A percentile compares a stretch with the other conserved stretches of the same genome.
Conservation (phyloP, 305 asterid genomes). For the Striga hermonthica region DNA sequence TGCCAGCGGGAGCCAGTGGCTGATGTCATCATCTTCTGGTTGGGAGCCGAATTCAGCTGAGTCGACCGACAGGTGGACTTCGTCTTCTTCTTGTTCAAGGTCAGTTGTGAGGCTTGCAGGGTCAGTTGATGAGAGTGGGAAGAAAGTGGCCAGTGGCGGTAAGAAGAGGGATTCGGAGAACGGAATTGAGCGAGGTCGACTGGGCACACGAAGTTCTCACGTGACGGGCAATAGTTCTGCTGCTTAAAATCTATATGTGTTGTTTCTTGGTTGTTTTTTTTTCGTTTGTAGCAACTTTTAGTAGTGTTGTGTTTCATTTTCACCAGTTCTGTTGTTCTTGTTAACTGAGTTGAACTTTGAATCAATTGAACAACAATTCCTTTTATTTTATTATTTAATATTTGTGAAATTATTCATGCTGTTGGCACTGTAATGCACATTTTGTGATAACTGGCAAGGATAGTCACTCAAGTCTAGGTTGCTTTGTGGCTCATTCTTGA, state of each 20-base stretch:
- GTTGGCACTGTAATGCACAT: too few relatives aligned
- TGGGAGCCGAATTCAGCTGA: constrained; percentile 9
- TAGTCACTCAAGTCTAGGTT: too few relatives aligned
- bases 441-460: too few relatives aligned
- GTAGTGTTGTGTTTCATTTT: too few relatives aligned
- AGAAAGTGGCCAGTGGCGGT: neutral
- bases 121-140: neutral
- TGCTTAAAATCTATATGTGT: neutral
- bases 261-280: neutral
- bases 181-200: neutral
- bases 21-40: neutral
- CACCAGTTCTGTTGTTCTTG: too few relatives aligned
- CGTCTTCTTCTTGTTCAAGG: constrained; percentile 4
- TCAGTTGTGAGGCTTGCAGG: neutral
- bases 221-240: neutral
- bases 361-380: too few relatives aligned
- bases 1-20: too few relatives aligned
- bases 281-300: neutral
- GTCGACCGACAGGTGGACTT: constrained; percentile 6
- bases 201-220: neutral
- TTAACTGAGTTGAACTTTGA: too few relatives aligned
- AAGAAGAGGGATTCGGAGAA: neutral
- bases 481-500: too few relatives aligned
- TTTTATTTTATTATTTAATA: too few relatives aligned
- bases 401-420: too few relatives aligned